Conservation (phyloP, 371 early-diverging fungal species). For the Mucor saturninus region DNA sequence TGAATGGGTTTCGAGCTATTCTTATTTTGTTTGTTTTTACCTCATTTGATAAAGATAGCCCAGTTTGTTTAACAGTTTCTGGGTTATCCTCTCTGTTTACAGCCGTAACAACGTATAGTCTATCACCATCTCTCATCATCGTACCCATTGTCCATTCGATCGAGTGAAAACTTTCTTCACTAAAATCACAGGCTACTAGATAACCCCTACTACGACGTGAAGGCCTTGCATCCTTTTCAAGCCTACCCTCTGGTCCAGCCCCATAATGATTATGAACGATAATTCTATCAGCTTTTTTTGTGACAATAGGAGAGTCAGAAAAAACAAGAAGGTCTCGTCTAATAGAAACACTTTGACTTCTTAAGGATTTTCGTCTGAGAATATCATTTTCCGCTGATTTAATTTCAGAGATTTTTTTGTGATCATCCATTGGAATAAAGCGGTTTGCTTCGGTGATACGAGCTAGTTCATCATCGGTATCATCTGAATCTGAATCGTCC, state of each 20-base stretch:
- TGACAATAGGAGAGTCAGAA: slow-evolving; percentile 23
- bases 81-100: slow-evolving; percentile 50
- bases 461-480: slow-evolving; percentile 29
- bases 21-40: slow-evolving; percentile 11
- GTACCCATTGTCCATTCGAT: slow-evolving; percentile 66
- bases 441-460: slow-evolving; percentile 45
- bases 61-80: slow-evolving; percentile 35
- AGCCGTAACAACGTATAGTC: slow-evolving; percentile 56
- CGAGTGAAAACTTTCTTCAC: slow-evolving; percentile 45
- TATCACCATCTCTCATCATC: slow-evolving; percentile 61
- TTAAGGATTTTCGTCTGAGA: slow-evolving; percentile 12
- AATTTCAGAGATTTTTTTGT: background rate
- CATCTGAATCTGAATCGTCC: slow-evolving; percentile 14
- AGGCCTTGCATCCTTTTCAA: slow-evolving; percentile 8
- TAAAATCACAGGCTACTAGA: slow-evolving; percentile 51
- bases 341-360: slow-evolving; percentile 18
- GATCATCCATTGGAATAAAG: slow-evolving; percentile 25
- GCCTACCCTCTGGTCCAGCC: slow-evolving; percentile 26
- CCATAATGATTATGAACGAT: slow-evolving; percentile 32
- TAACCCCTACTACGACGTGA: slow-evolving; percentile 28
- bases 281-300: slow-evolving; percentile 25
- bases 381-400: background rate
- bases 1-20: background rate
- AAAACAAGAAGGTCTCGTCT: slow-evolving; percentile 33
- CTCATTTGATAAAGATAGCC: slow-evolving; percentile 32